Evolutionary conservation across 2,329 filamentous ascomycete genomes (phyloP).

Genomic region (Purpureocillium takamizusanense): DNA sequence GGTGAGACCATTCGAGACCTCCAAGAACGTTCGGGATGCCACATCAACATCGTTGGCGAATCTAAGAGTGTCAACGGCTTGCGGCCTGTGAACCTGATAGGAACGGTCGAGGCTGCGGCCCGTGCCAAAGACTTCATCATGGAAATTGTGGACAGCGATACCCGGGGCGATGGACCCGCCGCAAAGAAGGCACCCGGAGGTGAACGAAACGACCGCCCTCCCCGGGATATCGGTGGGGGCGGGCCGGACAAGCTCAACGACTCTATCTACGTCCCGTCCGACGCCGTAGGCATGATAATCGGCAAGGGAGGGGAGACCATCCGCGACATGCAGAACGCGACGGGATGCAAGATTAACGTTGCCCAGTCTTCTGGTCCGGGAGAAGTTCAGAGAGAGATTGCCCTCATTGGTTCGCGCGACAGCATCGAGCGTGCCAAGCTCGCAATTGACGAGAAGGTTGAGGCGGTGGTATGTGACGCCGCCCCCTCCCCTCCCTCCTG

Average conservation of each 20-base stretch:
- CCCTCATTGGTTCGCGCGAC: conserved; percentile 67
- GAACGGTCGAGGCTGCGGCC: conserved; percentile 62
- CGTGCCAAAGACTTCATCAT: conserved; percentile 81
- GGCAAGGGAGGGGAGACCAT: conserved; percentile 92
- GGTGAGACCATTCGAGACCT: conserved; percentile 89
- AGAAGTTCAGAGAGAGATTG: conserved; percentile 79
- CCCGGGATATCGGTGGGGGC: conserved; percentile 23
- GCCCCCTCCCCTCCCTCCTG: too few species aligned
- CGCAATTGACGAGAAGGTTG: conserved; percentile 86
- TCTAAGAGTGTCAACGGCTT: conserved; percentile 87
- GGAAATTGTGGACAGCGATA: conserved; percentile 91
- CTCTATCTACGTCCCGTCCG: conserved; percentile 76
- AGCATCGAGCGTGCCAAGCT: conserved; percentile 73
- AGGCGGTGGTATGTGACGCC: conserved; percentile 62
- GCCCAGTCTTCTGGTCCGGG: conserved; percentile 68
- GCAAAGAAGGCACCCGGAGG: conserved; percentile 18
- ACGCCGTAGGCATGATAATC: conserved; percentile 93
- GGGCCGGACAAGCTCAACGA: conserved; percentile 66
- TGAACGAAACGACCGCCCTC: conserved; percentile 20
- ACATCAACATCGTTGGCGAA: conserved; percentile 91
- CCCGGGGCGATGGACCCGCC: conserved; percentile 41
- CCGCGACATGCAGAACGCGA: conserved; percentile 81
- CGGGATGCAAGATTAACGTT: conserved; percentile 92
- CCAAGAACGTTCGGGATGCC: conserved; percentile 85
- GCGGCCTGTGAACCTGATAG: conserved; percentile 84